Conservation (phyloP, 495 filamentous ascomycete species). For the Neurospora sp. region DNA sequence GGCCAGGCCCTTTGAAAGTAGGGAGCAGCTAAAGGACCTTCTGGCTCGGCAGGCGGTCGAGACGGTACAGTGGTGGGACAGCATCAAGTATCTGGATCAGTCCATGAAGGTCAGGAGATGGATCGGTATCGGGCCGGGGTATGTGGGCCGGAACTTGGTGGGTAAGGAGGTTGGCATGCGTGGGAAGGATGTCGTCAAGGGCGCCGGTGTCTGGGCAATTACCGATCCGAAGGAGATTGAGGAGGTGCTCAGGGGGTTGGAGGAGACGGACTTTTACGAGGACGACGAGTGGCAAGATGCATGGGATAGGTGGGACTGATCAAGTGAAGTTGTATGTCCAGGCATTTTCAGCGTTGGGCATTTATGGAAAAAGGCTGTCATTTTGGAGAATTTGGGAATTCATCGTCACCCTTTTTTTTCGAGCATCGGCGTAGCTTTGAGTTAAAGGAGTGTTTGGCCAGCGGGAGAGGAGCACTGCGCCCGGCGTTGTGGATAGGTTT, state of each 20-base stretch:
- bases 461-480: not conserved
- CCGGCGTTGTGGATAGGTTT: not conserved
- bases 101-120: slow-evolving; percentile 74
- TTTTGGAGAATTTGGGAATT: not conserved
- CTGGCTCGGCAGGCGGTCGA: slow-evolving; percentile 71
- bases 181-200: slow-evolving; percentile 63
- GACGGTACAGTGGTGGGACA: slow-evolving; percentile 91
- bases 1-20: slow-evolving; percentile 62
- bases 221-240: slow-evolving; percentile 76
- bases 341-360: not conserved
- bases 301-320: slow-evolving; percentile 1
- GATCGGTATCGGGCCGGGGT: slow-evolving; percentile 91
- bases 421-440: not conserved
- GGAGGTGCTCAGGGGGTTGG: slow-evolving; percentile 57
- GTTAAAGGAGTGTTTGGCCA: not conserved
- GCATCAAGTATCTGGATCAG: slow-evolving; percentile 80
- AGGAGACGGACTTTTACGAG: slow-evolving; percentile 53
- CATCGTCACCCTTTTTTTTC: not conserved
- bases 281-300: slow-evolving; percentile 26
- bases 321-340: not conserved
- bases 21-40: slow-evolving; percentile 62
- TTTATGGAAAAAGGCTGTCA: not conserved
- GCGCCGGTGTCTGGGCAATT: slow-evolving; percentile 90
- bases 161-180: slow-evolving; percentile 90
- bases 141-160: slow-evolving; percentile 87